phyloP scores from a whole-genome alignment of 768 basidiomycete species.

The Tylopilus sp. region DNA sequence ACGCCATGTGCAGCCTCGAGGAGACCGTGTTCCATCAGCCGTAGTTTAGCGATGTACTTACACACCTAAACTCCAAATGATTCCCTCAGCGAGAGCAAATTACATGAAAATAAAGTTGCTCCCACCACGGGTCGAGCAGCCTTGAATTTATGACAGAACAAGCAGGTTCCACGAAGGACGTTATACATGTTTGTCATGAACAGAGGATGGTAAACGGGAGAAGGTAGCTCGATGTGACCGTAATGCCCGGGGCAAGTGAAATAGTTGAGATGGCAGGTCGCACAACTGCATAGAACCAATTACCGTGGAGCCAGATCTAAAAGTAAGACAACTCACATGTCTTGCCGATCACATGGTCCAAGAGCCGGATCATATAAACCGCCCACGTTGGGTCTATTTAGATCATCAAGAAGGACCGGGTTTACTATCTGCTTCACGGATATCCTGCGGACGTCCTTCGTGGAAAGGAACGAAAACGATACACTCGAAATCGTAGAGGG shows the following conservation, averaged over 20 bases:
- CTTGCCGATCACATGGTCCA: conserved; percentile 83
- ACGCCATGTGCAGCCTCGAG: conserved; percentile 76
- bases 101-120: conserved; percentile 12
- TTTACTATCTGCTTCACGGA: conserved; percentile 98
- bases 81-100: conserved; percentile 7
- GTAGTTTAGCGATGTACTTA: conserved; percentile 84
- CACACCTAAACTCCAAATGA: conserved; percentile 48
- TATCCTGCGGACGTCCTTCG: conserved; percentile 85
- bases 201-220: conserved; percentile 93
- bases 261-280: conserved; percentile 89
- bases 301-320: not conserved
- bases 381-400: conserved; percentile 87
- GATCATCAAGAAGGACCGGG: conserved; percentile 87
- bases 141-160: conserved; percentile 95
- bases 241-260: conserved; percentile 97
- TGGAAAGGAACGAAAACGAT: conserved; percentile 89
- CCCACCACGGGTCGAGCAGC: conserved; percentile 67
- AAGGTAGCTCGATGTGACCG: conserved; percentile 94
- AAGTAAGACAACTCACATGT: conserved; percentile 65
- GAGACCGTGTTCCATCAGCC: conserved; percentile 85
- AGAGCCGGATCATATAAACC: conserved; percentile 95
- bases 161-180: conserved; percentile 80
- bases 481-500: conserved; percentile 82
- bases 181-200: conserved; percentile 92
- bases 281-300: conserved; percentile 56